Base-by-base conservation (phyloP, 179 eudicot species). In the Spergularia azorica region DNA sequence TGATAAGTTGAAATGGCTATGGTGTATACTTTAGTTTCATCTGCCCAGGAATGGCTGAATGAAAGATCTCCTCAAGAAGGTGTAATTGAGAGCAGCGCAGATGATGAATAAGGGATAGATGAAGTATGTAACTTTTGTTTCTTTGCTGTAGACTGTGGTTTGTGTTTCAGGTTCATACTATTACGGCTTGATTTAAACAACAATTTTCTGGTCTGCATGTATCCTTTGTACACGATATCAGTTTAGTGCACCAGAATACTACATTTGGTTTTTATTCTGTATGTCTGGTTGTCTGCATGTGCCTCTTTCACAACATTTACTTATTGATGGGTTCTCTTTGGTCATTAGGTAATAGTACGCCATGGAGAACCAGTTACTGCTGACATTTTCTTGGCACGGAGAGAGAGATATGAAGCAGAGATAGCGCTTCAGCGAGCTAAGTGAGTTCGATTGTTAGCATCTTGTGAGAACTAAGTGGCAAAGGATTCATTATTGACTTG, bases 1-100 rank as follows among this genome's bases (percentile, higher is more conserved):
- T 12, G 99, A 93, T 71, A 93, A 93, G 85, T 93, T 87, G 99
- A 97, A 72, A 91, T 95, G 98, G 90, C 99, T 69, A 95, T 95
- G 98, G 80, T 95, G 75, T 95, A 91, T 83, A 93, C 98, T 56
- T 89, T 95, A 59, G 89, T 95, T 74, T n/a, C 94, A 62, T 85
- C 94, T 74, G 92, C 98, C 67, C 88, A 95, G 81, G 99, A 95
- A 46, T 95, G 98, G 99, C 86, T 95, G 67, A 85, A 86, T 81
- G 97, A 82, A 86, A 90, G 89, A 79, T 95, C 88, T 87, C 85
- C 87, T 50, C 87, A 90, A 79, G 97, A 91, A 56, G 86, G 60
- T 76, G 85, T 60, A 2, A 74, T 0, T 52, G 89, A 83, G 9
- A 74, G 76, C 61, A 59, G 56, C 39, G 90, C 83, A 68, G 93